These are phyloP conservation scores for Coniochaeta prunicola DNA, from an alignment of 2,329 filamentous ascomycete genomes.

Conservation along the genomic window DNA sequence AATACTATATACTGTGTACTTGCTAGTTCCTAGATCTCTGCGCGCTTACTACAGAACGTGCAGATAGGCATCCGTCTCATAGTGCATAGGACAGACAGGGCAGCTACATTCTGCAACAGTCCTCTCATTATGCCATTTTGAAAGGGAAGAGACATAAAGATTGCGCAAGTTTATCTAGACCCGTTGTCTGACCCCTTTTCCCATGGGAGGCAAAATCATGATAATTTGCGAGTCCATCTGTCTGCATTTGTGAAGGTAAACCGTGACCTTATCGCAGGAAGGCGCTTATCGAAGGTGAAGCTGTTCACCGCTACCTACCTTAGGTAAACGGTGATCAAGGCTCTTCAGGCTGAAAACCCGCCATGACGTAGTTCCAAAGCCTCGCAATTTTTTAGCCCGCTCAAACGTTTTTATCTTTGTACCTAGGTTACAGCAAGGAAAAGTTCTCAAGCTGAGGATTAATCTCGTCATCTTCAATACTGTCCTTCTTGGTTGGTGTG, in stretches of 20 bases:
- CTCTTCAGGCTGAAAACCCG: slow-evolving; percentile 1
- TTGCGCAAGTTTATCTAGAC: too few relatives aligned
- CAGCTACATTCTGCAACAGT: too few relatives aligned
- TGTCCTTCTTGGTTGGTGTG: neutral
- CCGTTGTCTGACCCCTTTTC: too few relatives aligned
- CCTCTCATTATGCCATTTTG: too few relatives aligned
- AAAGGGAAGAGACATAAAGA: too few relatives aligned
- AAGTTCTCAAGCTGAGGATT: neutral
- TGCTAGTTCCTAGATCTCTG: too few relatives aligned
- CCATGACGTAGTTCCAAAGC: neutral
- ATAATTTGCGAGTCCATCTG: too few relatives aligned
- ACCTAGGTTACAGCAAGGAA: neutral
- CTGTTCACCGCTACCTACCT: neutral
- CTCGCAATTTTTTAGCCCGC: neutral
- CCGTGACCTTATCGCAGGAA: neutral
- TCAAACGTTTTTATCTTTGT: neutral
- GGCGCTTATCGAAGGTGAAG: neutral
- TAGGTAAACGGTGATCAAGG: neutral
- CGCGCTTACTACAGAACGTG: too few relatives aligned
- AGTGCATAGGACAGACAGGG: too few relatives aligned
- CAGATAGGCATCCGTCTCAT: too few relatives aligned
- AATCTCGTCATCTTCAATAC: neutral
- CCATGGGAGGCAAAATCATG: too few relatives aligned
- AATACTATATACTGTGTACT: too few relatives aligned
- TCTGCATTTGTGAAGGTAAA: neutral